phyloP scores from a whole-genome alignment of 2,329 filamentous ascomycete genomes.

The Phyllosticta citrichinensis region DNA sequence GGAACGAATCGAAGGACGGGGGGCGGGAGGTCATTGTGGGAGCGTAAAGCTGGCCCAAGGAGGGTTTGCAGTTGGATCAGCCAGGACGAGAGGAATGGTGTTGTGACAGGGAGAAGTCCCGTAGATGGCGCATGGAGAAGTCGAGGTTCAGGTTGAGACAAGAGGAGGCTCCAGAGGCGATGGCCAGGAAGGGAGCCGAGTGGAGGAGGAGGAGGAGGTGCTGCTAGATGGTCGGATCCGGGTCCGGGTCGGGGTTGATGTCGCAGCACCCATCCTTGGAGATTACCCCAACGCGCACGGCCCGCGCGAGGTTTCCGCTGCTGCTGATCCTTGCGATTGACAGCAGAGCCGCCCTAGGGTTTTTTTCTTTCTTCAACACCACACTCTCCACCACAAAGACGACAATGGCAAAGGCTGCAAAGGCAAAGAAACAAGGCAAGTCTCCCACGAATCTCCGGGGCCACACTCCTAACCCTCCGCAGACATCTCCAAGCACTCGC shows the following conservation, averaged over 20 bases:
- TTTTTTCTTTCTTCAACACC: neutral
- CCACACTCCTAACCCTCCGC: conserved; percentile 1
- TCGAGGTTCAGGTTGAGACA: neutral
- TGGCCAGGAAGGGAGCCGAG: neutral
- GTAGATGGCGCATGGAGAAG: conserved; percentile 8
- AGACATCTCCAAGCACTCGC: conserved; percentile 61
- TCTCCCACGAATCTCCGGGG: neutral
- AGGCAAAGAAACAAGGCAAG: conserved; percentile 1
- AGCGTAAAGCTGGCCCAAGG: neutral
- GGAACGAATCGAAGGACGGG: neutral
- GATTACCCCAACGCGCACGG: conserved; percentile 1
- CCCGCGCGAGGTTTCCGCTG: neutral
- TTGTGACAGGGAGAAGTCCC: neutral
- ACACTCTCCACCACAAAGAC: neutral
- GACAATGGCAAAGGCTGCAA: conserved; percentile 6
- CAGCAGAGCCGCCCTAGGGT: neutral
- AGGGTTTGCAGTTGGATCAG: neutral
- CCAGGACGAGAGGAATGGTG: conserved; percentile 5
- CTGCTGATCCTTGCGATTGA: neutral
- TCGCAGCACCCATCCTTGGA: neutral
- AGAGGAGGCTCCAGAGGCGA: neutral
- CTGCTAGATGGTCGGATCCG: neutral
- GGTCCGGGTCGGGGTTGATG: neutral
- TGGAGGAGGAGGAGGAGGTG: neutral
- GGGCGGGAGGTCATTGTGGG: conserved; percentile 7